Base-by-base conservation (phyloP, 1,139 yeast genomes). In the Taphrina wiesneri region DNA sequence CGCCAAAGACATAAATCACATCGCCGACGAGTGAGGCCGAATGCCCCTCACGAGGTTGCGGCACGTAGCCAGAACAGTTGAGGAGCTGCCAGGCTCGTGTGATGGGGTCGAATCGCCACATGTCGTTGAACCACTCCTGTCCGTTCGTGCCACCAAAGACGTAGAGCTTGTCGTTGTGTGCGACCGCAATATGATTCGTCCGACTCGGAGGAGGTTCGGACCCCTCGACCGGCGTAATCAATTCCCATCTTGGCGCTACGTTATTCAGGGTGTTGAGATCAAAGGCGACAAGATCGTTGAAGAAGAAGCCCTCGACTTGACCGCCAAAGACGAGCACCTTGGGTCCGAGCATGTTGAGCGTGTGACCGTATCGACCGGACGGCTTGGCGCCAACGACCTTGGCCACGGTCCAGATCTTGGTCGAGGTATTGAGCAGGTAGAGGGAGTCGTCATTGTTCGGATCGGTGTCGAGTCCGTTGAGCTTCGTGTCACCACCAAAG, bases 401-500 rank as follows among this genome's bases (percentile, higher is more conserved):
- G 15, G 72, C 72, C n/a, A 61, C 67, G 15, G 71, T 63, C 72
- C 72, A 71, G 7, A 57, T 41, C 34, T 46, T 49, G 11, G 69
- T 62, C 21, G 90, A 88, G n/a, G 93, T 88, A 79, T 93, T 93
- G 78, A 93, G 88, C 73, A 93, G 82, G 76, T 93, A 93, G 69
- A 93, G 80, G 74, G 86, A 87, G 75, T 92, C 90, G 76, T 92
- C 97, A 72, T 96, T 91, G 70, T 87, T 84, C 21, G 59, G 56
- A 21, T 28, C 34, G 2, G 91, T 92, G 69, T 85, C 85, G 39
- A 81, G 81, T 69, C 84, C 84, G 71, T 88, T 91, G 39, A 93
- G 88, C 72, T 88, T 90, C 1, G 98, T 93, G 74, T 93, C 99
- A 72, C 99, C 99, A 54, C 98, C 99, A 77, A 90, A 93, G 25